Conservation (phyloP, 805 yeast genomes). For the Lachancea mirantina region DNA sequence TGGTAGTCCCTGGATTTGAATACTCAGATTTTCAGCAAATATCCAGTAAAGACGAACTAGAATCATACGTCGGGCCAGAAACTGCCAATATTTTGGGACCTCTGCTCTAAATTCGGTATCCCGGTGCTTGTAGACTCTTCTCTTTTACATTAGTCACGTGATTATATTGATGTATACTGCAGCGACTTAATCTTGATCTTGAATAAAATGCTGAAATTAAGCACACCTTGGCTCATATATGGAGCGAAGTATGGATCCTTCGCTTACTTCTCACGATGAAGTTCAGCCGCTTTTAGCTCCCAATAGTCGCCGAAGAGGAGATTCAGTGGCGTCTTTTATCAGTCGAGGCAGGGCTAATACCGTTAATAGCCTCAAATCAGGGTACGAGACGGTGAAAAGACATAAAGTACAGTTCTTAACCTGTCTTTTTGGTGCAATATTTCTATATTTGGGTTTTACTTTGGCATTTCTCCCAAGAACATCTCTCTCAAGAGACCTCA, state of each 20-base stretch:
- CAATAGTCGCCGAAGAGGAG: constrained; percentile 7
- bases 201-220: too few species aligned
- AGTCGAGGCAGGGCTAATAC: constrained; percentile 27
- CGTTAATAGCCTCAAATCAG: constrained; percentile 24
- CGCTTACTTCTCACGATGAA: constrained; percentile 4
- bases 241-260: too few species aligned
- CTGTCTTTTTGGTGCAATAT: constrained; percentile 18
- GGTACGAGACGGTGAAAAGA: constrained; percentile 22
- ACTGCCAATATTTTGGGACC: constrained; percentile 33
- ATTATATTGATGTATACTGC: too few species aligned
- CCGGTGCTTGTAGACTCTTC: too few species aligned
- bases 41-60: constrained; percentile 29
- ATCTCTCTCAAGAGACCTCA: constrained; percentile 70
- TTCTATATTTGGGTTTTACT: constrained; percentile 42
- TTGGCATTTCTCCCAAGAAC: constrained; percentile 78
- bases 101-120: constrained; percentile 31
- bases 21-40: constrained; percentile 46
- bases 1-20: constrained; percentile 58
- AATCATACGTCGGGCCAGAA: constrained; percentile 33
- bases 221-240: too few species aligned
- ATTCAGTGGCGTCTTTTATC: constrained; percentile 13
- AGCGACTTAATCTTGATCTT: too few species aligned
- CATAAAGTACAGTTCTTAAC: constrained; percentile 26
- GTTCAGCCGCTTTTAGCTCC: constrained; percentile 9
- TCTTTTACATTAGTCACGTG: too few species aligned